Percentiles rank a stretch among this genome's conserved stretches.
phyloP scores from a whole-genome alignment of 164 flowering plant species.

The Nelumbo lutea region DNA sequence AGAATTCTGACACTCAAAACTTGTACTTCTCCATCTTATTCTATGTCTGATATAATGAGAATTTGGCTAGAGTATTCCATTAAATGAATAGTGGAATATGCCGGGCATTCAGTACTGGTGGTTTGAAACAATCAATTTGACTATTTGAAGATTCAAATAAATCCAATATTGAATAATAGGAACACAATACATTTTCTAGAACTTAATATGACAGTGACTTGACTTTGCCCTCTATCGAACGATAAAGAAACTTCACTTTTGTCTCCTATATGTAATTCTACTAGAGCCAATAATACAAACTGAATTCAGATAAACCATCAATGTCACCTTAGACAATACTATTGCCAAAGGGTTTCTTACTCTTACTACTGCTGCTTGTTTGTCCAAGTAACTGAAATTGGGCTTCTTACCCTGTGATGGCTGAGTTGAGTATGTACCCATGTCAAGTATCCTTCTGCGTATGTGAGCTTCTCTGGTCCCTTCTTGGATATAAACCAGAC shows the following conservation, averaged over 20 bases:
- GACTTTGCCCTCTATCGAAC: constrained; percentile 13
- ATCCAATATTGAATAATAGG: not conserved
- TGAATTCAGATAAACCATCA: not conserved
- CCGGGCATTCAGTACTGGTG: not conserved
- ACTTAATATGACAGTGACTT: constrained; percentile 1
- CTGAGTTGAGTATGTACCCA: constrained; percentile 47
- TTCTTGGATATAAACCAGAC: constrained; percentile 58
- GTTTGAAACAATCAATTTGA: no score
- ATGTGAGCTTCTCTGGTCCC: constrained; percentile 16
- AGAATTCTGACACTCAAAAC: not conserved
- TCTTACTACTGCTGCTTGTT: constrained; percentile 14
- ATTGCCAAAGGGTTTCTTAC: not conserved
- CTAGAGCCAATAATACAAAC: constrained; percentile 2
- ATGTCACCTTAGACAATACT: not conserved
- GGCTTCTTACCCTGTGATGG: constrained; percentile 61
- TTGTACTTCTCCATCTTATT: not conserved
- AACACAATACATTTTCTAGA: not conserved
- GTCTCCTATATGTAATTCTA: not conserved
- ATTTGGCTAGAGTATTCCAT: no score
- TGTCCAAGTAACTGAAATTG: constrained; percentile 79
- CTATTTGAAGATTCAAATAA: no score
- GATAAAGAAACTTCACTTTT: constrained; percentile 15
- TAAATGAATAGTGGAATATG: not conserved
- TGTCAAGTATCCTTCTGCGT: constrained; percentile 61
- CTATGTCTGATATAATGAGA: not conserved